phyloP scores from a whole-genome alignment of 805 yeast genomes.

The Crinitomyces ghanaensis region DNA sequence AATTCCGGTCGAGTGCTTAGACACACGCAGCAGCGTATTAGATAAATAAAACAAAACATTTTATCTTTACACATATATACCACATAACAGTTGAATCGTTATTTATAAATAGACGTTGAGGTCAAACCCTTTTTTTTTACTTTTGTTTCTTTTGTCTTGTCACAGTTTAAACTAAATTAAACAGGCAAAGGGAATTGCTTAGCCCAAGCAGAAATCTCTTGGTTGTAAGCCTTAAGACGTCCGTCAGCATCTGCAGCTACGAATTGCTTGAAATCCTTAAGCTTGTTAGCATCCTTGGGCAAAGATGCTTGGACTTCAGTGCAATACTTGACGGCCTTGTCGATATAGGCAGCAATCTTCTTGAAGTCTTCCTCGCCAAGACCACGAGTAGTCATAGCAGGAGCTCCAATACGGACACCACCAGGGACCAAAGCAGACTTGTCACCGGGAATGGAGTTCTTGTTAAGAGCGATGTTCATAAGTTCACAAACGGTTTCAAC shows the following conservation, averaged over 20 bases:
- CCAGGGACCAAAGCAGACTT: slow-evolving; percentile 94
- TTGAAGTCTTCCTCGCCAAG: slow-evolving; percentile 77
- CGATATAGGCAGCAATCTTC: slow-evolving; percentile 70
- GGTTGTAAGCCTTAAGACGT: slow-evolving; percentile 54
- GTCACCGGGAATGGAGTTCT: slow-evolving; percentile 97
- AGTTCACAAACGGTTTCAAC: slow-evolving; percentile 91
- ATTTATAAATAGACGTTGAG: too few relatives aligned
- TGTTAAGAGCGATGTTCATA: slow-evolving; percentile 90
- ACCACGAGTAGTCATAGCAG: slow-evolving; percentile 98
- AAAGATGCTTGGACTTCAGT: slow-evolving; percentile 61
- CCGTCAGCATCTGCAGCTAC: slow-evolving; percentile 55
- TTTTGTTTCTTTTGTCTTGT: too few relatives aligned
- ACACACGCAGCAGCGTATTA: too few relatives aligned
- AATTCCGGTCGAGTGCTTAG: too few relatives aligned
- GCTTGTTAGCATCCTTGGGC: slow-evolving; percentile 88
- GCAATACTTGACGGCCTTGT: slow-evolving; percentile 66
- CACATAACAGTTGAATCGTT: too few relatives aligned
- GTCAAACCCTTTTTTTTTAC: too few relatives aligned
- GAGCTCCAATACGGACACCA: slow-evolving; percentile 96
- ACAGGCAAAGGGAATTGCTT: slow-evolving; percentile 33
- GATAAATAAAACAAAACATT: too few relatives aligned
- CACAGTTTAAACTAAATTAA: slow-evolving; percentile 11
- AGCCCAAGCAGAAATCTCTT: slow-evolving; percentile 85
- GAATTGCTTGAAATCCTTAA: slow-evolving; percentile 88
- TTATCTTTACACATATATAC: too few relatives aligned